Percentiles rank a stretch among this genome's conserved stretches.
Conservation (phyloP, 2,329 filamentous ascomycete species). For the Rhynchosporium graminicola region DNA sequence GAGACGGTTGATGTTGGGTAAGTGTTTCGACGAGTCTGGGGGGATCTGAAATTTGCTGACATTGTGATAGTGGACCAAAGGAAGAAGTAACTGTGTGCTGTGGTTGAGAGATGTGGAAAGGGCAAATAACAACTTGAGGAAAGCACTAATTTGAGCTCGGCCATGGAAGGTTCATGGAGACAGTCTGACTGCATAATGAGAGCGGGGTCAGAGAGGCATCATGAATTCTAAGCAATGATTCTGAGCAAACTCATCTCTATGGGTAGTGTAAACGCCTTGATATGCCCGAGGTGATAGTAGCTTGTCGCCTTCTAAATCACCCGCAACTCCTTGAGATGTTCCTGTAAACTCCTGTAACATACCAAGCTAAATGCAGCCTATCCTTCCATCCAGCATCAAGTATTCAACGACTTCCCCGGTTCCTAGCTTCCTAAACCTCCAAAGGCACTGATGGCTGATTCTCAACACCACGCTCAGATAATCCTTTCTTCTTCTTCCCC, state of each 20-base stretch:
- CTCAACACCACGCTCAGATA: conserved; percentile 30
- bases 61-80: conserved; percentile 20
- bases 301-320: not conserved
- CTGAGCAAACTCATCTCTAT: conserved; percentile 4
- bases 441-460: conserved; percentile 10
- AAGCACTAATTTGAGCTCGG: not conserved
- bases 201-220: not conserved
- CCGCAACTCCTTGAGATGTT: conserved; percentile 24
- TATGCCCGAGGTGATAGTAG: conserved; percentile 10
- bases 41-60: not conserved
- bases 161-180: not conserved
- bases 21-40: conserved; percentile 5
- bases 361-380: not conserved
- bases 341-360: not conserved
- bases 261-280: conserved; percentile 11
- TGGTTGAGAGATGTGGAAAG: conserved; percentile 22
- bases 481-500: conserved; percentile 27
- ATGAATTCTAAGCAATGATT: not conserved
- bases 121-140: not conserved
- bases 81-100: conserved; percentile 35
- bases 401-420: not conserved
- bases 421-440: not conserved
- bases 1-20: conserved; percentile 49
- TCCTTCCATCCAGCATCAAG: not conserved
- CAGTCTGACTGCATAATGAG: not conserved